These are phyloP conservation scores for Skeletonema costatum DNA, from an alignment of 108 stramenopile genomes.

Conservation along the genomic window DNA sequence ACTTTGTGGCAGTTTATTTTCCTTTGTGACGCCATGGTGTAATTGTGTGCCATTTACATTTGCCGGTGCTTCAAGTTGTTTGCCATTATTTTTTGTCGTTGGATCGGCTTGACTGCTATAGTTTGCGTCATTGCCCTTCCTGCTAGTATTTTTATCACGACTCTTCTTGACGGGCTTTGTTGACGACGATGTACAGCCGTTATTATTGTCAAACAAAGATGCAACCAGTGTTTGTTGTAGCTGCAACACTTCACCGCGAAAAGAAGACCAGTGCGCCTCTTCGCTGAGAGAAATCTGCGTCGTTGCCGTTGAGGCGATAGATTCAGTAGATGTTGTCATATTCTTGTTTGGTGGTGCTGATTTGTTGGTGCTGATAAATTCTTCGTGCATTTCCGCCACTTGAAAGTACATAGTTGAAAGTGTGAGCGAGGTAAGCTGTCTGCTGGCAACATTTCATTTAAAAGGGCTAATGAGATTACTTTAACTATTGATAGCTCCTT, in stretches of 20 bases:
- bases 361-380: no score
- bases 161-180: not conserved
- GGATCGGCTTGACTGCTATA: not conserved
- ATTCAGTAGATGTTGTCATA: not conserved
- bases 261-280: constrained; percentile 4
- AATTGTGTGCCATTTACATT: not conserved
- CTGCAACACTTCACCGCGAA: not conserved
- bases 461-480: no score
- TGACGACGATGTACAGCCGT: not conserved
- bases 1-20: not conserved
- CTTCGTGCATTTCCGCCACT: no score
- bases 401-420: no score
- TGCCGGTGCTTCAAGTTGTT: not conserved
- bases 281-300: not conserved
- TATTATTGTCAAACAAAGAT: not conserved
- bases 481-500: no score
- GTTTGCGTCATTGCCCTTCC: not conserved
- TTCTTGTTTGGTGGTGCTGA: not conserved
- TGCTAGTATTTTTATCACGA: not conserved
- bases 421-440: no score
- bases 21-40: not conserved
- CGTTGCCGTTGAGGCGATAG: not conserved
- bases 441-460: no score
- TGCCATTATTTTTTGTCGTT: not conserved
- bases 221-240: not conserved